Evolutionary conservation across 2,329 filamentous ascomycete genomes (phyloP), one percentile per base, ranked within the genome.

Genomic region (Aspergillus eucalypticola): DNA sequence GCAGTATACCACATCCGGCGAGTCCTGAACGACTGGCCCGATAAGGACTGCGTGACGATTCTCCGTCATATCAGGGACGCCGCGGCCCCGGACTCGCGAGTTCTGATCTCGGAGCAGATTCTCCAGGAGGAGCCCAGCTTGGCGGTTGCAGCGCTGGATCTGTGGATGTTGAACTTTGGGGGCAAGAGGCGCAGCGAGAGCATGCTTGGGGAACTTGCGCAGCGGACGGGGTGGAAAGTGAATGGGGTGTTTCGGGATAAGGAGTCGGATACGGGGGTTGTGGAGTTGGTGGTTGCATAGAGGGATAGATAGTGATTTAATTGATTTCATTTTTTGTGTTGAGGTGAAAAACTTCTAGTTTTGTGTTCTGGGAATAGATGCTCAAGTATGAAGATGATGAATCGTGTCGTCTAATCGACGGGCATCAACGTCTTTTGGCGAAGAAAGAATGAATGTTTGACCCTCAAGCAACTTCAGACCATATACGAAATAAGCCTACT

Each of bases 81-180:
- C 5, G 15, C 15, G 15, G 39, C 39, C 5, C 39, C 39, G 17
- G 8, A 42, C 11, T 42, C 39, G 8, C 5, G 39, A 10, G 17
- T 42, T 6, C 8, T 42, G 39, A 42, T 42, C 15, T 42, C 39
- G 15, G 39, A 42, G 8, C 15, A 56, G 15, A 13, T 56, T n/a
- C 23, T 56, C 17, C 38, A 17, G 4, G n/a, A 13, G 15, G 23
- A 44, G 23, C 53, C 38, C 1, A 23, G 10, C 4, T 21, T 46
- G 13, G 21, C 13, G 17, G n/a, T 29, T 17, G 39, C 39, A 8
- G 53, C 38, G 38, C 8, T 29, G 17, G 53, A 56, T 25, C 15
- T 56, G 17, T 56, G 38, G 53, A 46, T 56, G 38, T 44, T 56
- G 53, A 56, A 56, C 15, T 56, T 56, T 27, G 53, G 53, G 8